These are phyloP conservation scores for Leptodermis oblonga DNA, from an alignment of 257 asterid genomes.

Conservation along the genomic window DNA sequence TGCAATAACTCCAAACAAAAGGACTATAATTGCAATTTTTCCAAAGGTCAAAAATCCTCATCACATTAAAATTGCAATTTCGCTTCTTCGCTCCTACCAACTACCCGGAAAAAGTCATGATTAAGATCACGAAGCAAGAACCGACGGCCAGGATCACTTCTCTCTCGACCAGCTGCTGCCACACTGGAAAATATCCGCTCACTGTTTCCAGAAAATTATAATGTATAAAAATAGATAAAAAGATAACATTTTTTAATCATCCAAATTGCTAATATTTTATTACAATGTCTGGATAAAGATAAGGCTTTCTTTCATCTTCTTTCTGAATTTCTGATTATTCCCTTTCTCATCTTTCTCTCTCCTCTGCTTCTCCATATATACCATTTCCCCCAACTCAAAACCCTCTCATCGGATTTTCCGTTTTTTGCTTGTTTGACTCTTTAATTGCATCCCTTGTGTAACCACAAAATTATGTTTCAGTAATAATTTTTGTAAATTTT, in stretches of 20 bases:
- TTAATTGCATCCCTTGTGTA: constrained; percentile 6
- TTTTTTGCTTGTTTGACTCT: background rate
- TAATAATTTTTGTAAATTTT: constrained; percentile 3
- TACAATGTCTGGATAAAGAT: constrained; percentile 54
- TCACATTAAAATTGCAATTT: background rate
- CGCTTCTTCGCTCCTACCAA: background rate
- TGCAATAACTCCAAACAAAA: too few species aligned
- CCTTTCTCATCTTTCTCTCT: constrained; percentile 14
- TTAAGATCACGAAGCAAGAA: background rate
- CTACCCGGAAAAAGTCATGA: background rate
- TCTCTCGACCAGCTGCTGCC: background rate
- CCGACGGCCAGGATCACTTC: constrained; percentile 8
- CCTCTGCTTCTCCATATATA: background rate
- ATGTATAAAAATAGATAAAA: constrained; percentile 12
- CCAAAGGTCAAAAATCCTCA: too few species aligned
- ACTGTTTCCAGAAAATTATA: background rate
- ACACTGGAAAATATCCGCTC: background rate
- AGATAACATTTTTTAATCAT: constrained; percentile 46
- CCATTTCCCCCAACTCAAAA: background rate
- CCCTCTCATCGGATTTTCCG: background rate
- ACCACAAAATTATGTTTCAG: constrained; percentile 1
- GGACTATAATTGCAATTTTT: too few species aligned
- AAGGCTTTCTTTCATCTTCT: constrained; percentile 28
- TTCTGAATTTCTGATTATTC: constrained; percentile 8
- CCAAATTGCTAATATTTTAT: constrained; percentile 39